Evolutionary conservation across 83 land plant genomes (phyloP).

Genomic region (Picea engelmannii): DNA sequence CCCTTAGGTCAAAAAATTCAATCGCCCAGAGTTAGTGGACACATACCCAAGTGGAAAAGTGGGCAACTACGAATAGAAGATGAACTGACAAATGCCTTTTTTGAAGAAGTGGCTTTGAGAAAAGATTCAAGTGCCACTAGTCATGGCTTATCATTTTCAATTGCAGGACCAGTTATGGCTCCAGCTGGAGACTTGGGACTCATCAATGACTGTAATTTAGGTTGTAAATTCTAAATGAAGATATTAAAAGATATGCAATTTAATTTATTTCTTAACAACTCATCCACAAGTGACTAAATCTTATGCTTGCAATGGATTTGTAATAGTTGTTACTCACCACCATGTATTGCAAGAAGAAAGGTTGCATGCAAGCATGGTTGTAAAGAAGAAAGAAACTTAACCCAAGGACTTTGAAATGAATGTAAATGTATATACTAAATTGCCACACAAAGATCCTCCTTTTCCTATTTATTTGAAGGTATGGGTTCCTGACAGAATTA

Average conservation of each 20-base stretch:
- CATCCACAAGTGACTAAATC: too few species aligned
- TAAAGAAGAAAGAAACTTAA: neutral
- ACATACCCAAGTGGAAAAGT: conserved; percentile 11
- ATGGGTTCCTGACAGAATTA: too few species aligned
- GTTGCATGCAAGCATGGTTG: neutral
- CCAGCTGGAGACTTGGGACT: neutral
- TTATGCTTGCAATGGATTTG: too few species aligned
- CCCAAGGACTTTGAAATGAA: too few species aligned
- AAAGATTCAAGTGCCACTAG: neutral
- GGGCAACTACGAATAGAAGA: neutral
- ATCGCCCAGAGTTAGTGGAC: neutral
- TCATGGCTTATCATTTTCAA: conserved; percentile 8
- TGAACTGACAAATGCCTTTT: neutral
- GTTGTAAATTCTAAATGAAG: too few species aligned
- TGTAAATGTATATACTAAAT: too few species aligned
- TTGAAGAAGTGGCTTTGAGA: neutral
- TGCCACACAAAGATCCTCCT: too few species aligned
- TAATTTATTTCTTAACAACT: too few species aligned
- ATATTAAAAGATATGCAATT: too few species aligned
- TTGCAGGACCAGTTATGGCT: neutral
- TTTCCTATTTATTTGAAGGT: too few species aligned
- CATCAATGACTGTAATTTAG: too few species aligned
- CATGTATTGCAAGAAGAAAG: conserved; percentile 1
- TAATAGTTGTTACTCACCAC: neutral
- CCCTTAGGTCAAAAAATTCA: neutral